phyloP scores from a whole-genome alignment of 352 stramenopile species.

The Pilasporangium apinafurcum region DNA sequence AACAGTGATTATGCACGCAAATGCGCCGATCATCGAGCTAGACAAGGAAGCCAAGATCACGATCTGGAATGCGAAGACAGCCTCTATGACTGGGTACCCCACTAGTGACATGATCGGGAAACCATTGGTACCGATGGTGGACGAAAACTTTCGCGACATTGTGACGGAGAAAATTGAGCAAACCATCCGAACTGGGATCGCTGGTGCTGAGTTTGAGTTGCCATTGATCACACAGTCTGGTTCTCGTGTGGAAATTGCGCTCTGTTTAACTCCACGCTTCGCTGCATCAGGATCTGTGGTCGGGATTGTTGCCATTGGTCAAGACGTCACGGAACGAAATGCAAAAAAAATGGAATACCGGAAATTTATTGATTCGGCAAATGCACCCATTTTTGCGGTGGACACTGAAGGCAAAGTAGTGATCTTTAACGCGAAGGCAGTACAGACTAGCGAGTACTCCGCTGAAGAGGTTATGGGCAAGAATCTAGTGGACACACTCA shows the following conservation, averaged over 20 bases:
- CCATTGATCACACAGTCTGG: constrained; percentile 39
- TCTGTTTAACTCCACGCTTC: constrained; percentile 50
- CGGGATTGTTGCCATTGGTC: constrained; percentile 54
- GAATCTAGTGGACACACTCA: constrained; percentile 72
- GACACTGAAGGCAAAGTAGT: constrained; percentile 39
- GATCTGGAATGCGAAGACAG: constrained; percentile 61
- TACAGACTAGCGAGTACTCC: constrained; percentile 68
- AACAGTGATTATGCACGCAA: constrained; percentile 70
- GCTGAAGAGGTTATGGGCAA: constrained; percentile 80
- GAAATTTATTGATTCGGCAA: constrained; percentile 18
- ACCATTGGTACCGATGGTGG: constrained; percentile 39
- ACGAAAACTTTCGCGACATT: constrained; percentile 35
- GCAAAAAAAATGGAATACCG: constrained; percentile 70
- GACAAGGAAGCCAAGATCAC: constrained; percentile 67
- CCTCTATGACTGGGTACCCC: constrained; percentile 43
- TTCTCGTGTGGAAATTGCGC: constrained; percentile 43
- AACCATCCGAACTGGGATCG: constrained; percentile 25
- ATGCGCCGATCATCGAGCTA: constrained; percentile 73
- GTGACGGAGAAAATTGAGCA: constrained; percentile 48
- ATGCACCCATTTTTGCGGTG: constrained; percentile 17
- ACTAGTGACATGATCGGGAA: constrained; percentile 44
- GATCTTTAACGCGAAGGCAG: constrained; percentile 83
- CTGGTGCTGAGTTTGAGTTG: constrained; percentile 46
- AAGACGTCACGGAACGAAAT: constrained; percentile 59
- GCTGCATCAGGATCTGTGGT: constrained; percentile 29